Percentiles rank a stretch among this genome's conserved stretches.
phyloP scores from a whole-genome alignment of 306 rosid species.

The Senna tora region DNA sequence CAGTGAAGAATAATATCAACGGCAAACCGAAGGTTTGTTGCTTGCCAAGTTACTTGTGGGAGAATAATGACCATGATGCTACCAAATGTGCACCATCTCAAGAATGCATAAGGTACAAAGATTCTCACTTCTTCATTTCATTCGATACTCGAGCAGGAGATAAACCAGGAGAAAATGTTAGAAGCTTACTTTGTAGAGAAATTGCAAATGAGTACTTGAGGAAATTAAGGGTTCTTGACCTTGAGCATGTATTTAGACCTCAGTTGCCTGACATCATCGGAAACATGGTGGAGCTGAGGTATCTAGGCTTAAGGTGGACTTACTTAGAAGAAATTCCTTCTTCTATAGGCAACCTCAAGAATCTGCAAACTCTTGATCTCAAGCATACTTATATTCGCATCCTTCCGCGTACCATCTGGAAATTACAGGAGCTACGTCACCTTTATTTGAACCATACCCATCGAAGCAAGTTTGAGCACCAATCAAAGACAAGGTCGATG shows the following conservation, averaged over 20 bases:
- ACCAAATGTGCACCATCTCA: no score
- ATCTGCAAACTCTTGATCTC: background rate
- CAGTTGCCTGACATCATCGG: slow-evolving; percentile 5
- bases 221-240: slow-evolving; percentile 32
- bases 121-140: background rate
- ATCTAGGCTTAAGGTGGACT: slow-evolving; percentile 40
- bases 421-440: slow-evolving; percentile 27
- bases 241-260: slow-evolving; percentile 36
- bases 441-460: slow-evolving; percentile 6
- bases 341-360: slow-evolving; percentile 14
- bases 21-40: no score
- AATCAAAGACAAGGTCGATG: background rate
- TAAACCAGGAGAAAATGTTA: slow-evolving; percentile 6
- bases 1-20: no score
- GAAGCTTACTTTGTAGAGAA: slow-evolving; percentile 2
- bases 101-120: no score
- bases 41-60: no score
- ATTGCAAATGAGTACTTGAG: background rate
- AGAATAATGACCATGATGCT: no score
- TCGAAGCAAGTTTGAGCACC: background rate
- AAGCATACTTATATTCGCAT: no score
- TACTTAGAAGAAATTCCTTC: slow-evolving; percentile 14
- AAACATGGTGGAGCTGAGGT: slow-evolving; percentile 8
- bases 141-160: slow-evolving; percentile 6
- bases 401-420: slow-evolving; percentile 2